These are phyloP conservation scores for Luffa aegyptiaca DNA, from an alignment of 306 rosid species.

Conservation along the genomic window DNA sequence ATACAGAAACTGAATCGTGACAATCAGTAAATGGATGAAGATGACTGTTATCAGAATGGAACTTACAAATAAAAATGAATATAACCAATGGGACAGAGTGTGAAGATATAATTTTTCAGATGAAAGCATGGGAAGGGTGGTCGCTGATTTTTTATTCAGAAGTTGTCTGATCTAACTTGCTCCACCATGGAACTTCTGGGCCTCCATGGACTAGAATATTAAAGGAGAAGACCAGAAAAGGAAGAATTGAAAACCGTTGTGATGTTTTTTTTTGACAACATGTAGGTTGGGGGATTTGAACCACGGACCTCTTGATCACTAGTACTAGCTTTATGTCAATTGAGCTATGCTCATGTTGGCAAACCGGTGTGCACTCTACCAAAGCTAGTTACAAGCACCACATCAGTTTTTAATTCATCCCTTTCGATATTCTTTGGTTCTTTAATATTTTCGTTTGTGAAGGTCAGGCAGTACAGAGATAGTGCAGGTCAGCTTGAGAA, in stretches of 20 bases:
- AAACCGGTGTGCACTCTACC: neutral
- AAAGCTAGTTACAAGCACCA: neutral
- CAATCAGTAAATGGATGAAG: neutral
- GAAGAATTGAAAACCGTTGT: neutral
- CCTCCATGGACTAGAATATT: neutral
- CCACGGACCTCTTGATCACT: too few species aligned
- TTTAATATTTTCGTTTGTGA: neutral
- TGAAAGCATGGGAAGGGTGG: neutral
- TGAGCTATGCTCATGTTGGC: too few species aligned
- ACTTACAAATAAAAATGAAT: neutral
- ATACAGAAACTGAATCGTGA: neutral
- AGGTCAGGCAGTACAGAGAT: neutral
- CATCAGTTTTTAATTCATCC: neutral
- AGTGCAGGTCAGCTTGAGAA: neutral
- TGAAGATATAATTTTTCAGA: neutral
- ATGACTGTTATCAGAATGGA: neutral
- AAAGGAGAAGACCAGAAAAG: neutral
- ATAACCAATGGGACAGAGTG: neutral
- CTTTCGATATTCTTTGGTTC: neutral
- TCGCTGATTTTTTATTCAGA: neutral
- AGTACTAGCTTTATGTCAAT: too few species aligned
- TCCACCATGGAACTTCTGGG: neutral
- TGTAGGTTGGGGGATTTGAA: too few species aligned
- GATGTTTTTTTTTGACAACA: too few species aligned
- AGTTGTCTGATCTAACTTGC: neutral